phyloP scores from a whole-genome alignment of 1,139 yeast species.

The Lodderomyces elongisporus region DNA sequence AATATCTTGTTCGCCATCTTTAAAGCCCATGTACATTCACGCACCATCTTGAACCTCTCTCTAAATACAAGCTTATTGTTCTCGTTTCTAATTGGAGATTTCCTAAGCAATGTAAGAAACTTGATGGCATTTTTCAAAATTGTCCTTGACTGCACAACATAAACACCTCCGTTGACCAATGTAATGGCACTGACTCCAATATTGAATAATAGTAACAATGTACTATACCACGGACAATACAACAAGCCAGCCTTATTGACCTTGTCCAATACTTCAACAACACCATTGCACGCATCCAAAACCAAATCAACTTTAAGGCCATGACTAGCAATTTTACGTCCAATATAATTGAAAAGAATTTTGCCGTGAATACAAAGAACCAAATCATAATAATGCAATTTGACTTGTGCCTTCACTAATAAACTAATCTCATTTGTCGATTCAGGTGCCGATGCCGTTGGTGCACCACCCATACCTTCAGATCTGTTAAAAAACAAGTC shows the following conservation, averaged over 20 bases:
- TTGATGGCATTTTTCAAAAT: constrained; percentile 24
- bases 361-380: constrained; percentile 36
- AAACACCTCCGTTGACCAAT: constrained; percentile 41
- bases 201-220: constrained; percentile 42
- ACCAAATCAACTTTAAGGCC: constrained; percentile 34
- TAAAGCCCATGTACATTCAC: constrained; percentile 61
- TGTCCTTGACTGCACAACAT: constrained; percentile 20
- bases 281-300: constrained; percentile 31
- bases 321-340: constrained; percentile 25
- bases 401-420: constrained; percentile 34
- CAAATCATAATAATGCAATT: constrained; percentile 38
- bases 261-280: constrained; percentile 29
- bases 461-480: too few species aligned
- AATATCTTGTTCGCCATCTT: constrained; percentile 53
- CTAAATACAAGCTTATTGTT: constrained; percentile 31
- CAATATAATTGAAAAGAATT: constrained; percentile 30
- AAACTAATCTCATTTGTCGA: constrained; percentile 16
- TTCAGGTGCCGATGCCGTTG: too few species aligned
- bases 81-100: constrained; percentile 29
- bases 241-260: constrained; percentile 32
- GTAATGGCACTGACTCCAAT: constrained; percentile 44
- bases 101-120: constrained; percentile 23
- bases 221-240: constrained; percentile 53
- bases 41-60: constrained; percentile 53
- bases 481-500: constrained; percentile 23